phyloP scores from a whole-genome alignment of 2,329 filamentous ascomycete genomes.

The Fusarium sp. region DNA sequence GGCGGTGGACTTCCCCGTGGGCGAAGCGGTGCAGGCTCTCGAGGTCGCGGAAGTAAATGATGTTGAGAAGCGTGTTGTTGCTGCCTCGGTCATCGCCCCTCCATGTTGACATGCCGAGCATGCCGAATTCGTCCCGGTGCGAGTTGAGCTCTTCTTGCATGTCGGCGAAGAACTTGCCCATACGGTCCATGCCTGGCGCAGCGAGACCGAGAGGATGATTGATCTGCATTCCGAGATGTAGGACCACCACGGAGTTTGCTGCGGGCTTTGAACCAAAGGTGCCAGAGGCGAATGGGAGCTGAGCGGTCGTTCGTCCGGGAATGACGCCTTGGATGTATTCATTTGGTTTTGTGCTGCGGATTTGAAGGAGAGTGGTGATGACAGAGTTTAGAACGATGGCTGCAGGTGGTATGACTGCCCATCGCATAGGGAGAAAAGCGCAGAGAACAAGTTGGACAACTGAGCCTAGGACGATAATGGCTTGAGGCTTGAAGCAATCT shows the following conservation, averaged over 20 bases:
- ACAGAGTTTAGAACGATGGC: conserved; percentile 50
- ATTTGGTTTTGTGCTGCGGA: conserved; percentile 34
- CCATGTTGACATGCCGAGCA: conserved; percentile 60
- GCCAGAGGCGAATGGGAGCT: conserved; percentile 50
- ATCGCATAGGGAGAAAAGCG: conserved; percentile 51
- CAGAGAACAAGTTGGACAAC: conserved; percentile 52
- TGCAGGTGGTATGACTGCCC: conserved; percentile 52
- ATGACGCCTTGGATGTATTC: conserved; percentile 47
- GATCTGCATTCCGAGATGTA: conserved; percentile 60
- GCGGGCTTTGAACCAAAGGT: conserved; percentile 48
- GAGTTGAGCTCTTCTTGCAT: conserved; percentile 55
- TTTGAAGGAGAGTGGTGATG: conserved; percentile 49
- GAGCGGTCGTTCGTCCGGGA: conserved; percentile 52
- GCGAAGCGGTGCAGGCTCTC: conserved; percentile 66
- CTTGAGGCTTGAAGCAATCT: conserved; percentile 52
- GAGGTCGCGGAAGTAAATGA: conserved; percentile 65
- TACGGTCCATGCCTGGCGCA: conserved; percentile 57
- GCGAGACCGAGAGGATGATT: conserved; percentile 65
- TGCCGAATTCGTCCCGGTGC: conserved; percentile 59
- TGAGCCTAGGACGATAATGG: conserved; percentile 52
- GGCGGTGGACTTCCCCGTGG: conserved; percentile 61
- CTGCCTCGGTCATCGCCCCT: conserved; percentile 53
- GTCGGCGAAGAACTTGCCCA: conserved; percentile 54
- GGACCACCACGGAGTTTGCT: conserved; percentile 54
- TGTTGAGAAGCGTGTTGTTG: conserved; percentile 57